Percentiles rank a stretch among this genome's conserved stretches.
phyloP scores from a whole-genome alignment of 1,284 basidiomycete genomes.

The Pseudozyma flocculosa region DNA sequence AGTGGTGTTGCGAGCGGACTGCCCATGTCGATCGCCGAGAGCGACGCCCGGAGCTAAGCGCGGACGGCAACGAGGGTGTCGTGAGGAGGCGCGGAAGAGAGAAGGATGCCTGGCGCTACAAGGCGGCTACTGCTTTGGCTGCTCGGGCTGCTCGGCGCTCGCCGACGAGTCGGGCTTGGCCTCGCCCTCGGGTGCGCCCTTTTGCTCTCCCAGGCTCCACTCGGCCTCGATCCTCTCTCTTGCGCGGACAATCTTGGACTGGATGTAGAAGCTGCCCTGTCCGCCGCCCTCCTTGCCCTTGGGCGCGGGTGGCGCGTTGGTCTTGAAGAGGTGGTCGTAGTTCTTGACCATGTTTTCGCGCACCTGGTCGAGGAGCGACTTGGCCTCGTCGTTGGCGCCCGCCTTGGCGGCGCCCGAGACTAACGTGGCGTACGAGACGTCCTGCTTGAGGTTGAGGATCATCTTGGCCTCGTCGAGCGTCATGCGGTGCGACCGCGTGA shows the following conservation, averaged over 20 bases:
- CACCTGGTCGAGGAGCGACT: conserved; percentile 32
- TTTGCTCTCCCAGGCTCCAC: conserved; percentile 48
- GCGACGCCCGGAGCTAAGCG: too few species aligned
- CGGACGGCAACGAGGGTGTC: too few species aligned
- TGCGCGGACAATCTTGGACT: conserved; percentile 93
- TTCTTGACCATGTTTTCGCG: conserved; percentile 61
- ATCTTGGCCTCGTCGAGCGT: conserved; percentile 91
- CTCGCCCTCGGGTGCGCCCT: conserved; percentile 12
- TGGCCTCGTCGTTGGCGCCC: conserved; percentile 18
- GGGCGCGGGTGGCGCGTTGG: conserved; percentile 64
- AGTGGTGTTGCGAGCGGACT: too few species aligned
- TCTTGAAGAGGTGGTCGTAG: conserved; percentile 92
- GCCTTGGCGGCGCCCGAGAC: conserved; percentile 4
- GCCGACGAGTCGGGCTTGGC: conserved; percentile 13
- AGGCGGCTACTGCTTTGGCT: conserved; percentile 2
- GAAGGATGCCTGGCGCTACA: not conserved
- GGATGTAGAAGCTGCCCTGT: conserved; percentile 68
- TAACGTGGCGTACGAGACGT: conserved; percentile 29
- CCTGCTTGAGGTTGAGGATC: conserved; percentile 86
- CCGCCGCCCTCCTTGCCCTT: conserved; percentile 55
- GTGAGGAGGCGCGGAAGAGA: too few species aligned
- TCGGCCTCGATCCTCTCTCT: conserved; percentile 92
- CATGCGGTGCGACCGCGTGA: conserved; percentile 79
- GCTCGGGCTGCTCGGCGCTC: not conserved
- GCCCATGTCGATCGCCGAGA: too few species aligned